These are phyloP conservation scores for Neocallimastix lanati DNA, from an alignment of 192 early-diverging fungal genomes.

Conservation along the genomic window DNA sequence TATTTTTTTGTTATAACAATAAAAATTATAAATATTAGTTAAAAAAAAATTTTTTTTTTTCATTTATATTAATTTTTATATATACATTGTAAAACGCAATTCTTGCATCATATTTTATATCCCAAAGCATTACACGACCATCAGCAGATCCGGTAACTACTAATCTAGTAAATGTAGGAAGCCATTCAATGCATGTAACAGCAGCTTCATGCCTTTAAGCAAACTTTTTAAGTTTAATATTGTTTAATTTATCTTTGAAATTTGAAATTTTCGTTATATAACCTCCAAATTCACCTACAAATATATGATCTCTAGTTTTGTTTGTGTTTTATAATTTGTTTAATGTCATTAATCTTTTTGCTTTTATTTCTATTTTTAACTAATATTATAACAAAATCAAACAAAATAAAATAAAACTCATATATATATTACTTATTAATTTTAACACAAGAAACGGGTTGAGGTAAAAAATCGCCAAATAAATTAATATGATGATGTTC, in stretches of 20 bases:
- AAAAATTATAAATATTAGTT: no score
- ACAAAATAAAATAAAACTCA: no score
- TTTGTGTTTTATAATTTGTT: no score
- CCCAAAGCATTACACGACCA: not conserved
- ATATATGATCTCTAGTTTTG: not conserved
- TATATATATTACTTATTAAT: not conserved
- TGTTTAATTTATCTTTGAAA: not conserved
- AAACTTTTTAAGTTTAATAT: not conserved
- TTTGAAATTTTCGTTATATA: not conserved
- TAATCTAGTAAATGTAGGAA: not conserved
- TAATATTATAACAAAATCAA: no score
- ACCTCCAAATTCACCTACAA: not conserved
- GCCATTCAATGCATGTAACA: not conserved
- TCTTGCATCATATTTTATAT: not conserved
- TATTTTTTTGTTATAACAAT: no score
- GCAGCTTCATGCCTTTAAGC: not conserved
- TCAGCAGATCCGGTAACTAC: not conserved
- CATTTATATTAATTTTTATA: no score
- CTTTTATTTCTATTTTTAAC: no score
- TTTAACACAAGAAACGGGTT: not conserved
- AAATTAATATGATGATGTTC: not conserved
- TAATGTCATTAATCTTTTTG: no score
- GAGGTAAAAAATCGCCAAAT: not conserved
- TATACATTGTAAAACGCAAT: not conserved
- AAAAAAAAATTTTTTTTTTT: no score